Percentiles rank a stretch among this genome's conserved stretches.
Evolutionary conservation across 139 green algal species (phyloP).

Genomic region (Bryopsis sp.): DNA sequence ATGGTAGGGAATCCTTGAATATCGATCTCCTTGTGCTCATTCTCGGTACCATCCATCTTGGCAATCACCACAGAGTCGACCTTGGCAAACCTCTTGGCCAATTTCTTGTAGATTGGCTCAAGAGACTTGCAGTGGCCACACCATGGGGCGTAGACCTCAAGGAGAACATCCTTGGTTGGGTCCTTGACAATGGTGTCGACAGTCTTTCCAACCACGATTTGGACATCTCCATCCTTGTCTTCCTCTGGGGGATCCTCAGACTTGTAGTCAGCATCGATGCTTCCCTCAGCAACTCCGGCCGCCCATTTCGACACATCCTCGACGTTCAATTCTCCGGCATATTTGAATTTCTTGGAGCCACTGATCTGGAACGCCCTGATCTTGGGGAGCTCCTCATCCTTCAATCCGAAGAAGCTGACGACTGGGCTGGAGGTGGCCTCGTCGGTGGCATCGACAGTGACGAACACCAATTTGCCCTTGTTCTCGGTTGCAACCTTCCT

Average conservation of each 20-base stretch:
- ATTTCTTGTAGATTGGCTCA: constrained; percentile 72
- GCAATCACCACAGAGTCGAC: constrained; percentile 59
- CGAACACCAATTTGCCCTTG: constrained; percentile 61
- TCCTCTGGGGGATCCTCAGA: constrained; percentile 43
- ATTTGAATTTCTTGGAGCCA: constrained; percentile 9
- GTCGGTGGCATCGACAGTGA: constrained; percentile 37
- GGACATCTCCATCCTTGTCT: constrained; percentile 27
- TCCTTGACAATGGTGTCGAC: constrained; percentile 56
- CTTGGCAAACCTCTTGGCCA: constrained; percentile 63
- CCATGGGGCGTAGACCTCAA: constrained; percentile 80
- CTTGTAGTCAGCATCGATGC: constrained; percentile 42
- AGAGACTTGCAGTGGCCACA: constrained; percentile 84
- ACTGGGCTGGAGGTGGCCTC: constrained; percentile 40
- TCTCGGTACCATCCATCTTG: constrained; percentile 74
- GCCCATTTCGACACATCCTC: constrained; percentile 43
- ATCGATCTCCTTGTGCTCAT: constrained; percentile 57
- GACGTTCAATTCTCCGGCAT: constrained; percentile 22
- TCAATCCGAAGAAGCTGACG: constrained; percentile 72
- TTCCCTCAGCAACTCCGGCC: constrained; percentile 42
- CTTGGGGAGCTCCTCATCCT: constrained; percentile 28
- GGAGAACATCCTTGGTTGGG: constrained; percentile 54
- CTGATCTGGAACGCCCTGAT: constrained; percentile 21
- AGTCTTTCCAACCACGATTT: constrained; percentile 62
- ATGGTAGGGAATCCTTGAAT: constrained; percentile 62
- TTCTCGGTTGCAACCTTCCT: background rate